Percentiles rank a stretch among this genome's conserved stretches.
Evolutionary conservation across 371 early-diverging fungal genomes (phyloP).

Genomic region (Lichtheimia hyalospora): DNA sequence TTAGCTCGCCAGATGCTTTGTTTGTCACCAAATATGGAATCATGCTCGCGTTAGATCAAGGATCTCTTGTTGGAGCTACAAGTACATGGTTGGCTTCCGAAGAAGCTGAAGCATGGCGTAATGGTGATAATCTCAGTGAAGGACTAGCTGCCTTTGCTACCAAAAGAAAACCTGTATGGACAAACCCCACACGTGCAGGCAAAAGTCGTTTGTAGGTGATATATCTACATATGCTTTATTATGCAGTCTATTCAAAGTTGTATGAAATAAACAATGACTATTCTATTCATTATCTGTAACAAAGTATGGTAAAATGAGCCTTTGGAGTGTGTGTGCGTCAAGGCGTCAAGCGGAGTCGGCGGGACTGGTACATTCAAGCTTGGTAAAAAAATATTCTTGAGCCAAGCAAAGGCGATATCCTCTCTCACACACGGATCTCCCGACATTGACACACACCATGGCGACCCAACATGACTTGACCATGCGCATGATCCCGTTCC

Average conservation of each 20-base stretch:
- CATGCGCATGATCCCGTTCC: conserved; percentile 77
- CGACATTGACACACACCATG: conserved; percentile 25
- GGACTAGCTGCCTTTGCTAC: conserved; percentile 41
- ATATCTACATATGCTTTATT: too few relatives aligned
- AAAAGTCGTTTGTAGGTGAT: conserved; percentile 27
- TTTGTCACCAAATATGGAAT: conserved; percentile 46
- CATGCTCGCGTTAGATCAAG: conserved; percentile 39
- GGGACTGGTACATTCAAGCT: too few relatives aligned
- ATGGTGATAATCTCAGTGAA: conserved; percentile 38
- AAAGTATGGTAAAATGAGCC: too few relatives aligned
- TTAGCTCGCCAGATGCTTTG: conserved; percentile 50
- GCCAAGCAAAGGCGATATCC: too few relatives aligned
- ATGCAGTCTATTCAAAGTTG: too few relatives aligned
- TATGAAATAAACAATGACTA: too few relatives aligned
- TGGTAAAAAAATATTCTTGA: too few relatives aligned
- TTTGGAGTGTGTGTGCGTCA: too few relatives aligned
- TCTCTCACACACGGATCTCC: too few relatives aligned
- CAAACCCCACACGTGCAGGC: conserved; percentile 25
- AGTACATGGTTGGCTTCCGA: conserved; percentile 34
- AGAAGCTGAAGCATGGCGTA: conserved; percentile 40
- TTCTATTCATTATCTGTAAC: too few relatives aligned
- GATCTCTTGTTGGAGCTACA: conserved; percentile 36
- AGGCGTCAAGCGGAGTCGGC: too few relatives aligned
- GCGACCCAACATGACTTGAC: conserved; percentile 85
- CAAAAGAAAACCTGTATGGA: conserved; percentile 41